Evolutionary conservation across 2,329 filamentous ascomycete species (phyloP).

Genomic region (Allantophomopsis lycopodina): DNA sequence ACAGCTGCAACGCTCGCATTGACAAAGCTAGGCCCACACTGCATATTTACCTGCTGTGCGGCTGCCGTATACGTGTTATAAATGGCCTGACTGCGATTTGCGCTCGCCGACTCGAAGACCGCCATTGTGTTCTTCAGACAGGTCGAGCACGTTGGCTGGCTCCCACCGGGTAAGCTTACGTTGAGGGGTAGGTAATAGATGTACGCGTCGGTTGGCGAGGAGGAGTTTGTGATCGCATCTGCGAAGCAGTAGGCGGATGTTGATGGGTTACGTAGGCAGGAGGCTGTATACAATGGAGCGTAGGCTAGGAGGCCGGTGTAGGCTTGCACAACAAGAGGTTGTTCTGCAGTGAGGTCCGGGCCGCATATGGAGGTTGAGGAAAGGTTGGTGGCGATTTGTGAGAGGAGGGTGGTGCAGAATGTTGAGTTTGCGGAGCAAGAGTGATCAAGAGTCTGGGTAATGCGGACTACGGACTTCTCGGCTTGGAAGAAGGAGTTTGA

Average conservation of each 20-base stretch:
- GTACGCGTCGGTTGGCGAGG: conserved; percentile 58
- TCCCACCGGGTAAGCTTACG: conserved; percentile 48
- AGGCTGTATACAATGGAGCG: conserved; percentile 62
- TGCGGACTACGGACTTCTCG: conserved; percentile 53
- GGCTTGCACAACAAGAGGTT: conserved; percentile 59
- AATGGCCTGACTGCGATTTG: conserved; percentile 52
- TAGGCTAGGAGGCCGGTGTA: conserved; percentile 69
- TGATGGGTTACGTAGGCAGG: conserved; percentile 58
- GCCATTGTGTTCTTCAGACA: conserved; percentile 75
- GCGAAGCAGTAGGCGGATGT: conserved; percentile 68
- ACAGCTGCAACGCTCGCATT: conserved; percentile 36
- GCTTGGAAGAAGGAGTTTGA: conserved; percentile 77
- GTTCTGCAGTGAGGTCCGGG: conserved; percentile 51
- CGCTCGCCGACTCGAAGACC: conserved; percentile 58
- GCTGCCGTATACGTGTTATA: conserved; percentile 55
- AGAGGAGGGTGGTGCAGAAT: conserved; percentile 53
- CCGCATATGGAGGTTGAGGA: conserved; percentile 51
- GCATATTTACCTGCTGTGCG: conserved; percentile 58
- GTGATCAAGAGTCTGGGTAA: conserved; percentile 66
- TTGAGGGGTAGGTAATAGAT: conserved; percentile 82
- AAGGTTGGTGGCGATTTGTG: conserved; percentile 50
- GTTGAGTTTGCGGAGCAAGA: conserved; percentile 57
- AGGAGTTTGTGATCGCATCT: conserved; percentile 66
- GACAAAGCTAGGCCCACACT: conserved; percentile 43
- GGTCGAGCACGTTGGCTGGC: conserved; percentile 58